phyloP scores from a whole-genome alignment of 2,329 filamentous ascomycete genomes.

The Huntiella moniliformis region DNA sequence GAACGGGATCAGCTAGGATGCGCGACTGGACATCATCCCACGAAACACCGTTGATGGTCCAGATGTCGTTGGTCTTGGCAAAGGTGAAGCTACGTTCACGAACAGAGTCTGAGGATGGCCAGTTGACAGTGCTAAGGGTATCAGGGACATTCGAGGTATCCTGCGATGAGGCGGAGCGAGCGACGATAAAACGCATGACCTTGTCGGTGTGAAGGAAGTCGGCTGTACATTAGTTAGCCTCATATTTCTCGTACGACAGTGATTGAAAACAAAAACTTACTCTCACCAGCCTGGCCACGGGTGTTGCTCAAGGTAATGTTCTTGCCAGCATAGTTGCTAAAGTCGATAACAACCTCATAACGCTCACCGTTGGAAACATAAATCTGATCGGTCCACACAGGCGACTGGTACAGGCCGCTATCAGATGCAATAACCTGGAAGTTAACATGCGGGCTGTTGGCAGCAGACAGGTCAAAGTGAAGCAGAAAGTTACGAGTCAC shows the following conservation, averaged over 20 bases:
- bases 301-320: slow-evolving; percentile 24
- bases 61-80: slow-evolving; percentile 24
- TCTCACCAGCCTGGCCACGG: slow-evolving; percentile 10
- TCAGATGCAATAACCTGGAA: slow-evolving; percentile 38
- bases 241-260: not conserved
- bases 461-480: slow-evolving; percentile 23
- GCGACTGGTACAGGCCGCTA: slow-evolving; percentile 26
- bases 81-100: slow-evolving; percentile 28
- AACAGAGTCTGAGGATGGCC: slow-evolving; percentile 18
- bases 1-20: slow-evolving; percentile 28
- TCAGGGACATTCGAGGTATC: slow-evolving; percentile 21
- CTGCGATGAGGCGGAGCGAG: slow-evolving; percentile 16
- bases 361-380: slow-evolving; percentile 36
- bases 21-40: slow-evolving; percentile 28
- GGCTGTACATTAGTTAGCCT: slow-evolving; percentile 1
- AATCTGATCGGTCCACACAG: slow-evolving; percentile 3
- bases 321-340: slow-evolving; percentile 27
- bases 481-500: slow-evolving; percentile 29
- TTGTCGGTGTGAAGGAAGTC: slow-evolving; percentile 33
- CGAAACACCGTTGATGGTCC: slow-evolving; percentile 32
- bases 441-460: slow-evolving; percentile 18
- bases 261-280: slow-evolving; percentile 2
- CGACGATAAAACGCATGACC: slow-evolving; percentile 34
- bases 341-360: slow-evolving; percentile 40
- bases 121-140: slow-evolving; percentile 21